Base-by-base conservation (phyloP, 1,284 basidiomycete genomes). In the Fomitopsis pinicola region DNA sequence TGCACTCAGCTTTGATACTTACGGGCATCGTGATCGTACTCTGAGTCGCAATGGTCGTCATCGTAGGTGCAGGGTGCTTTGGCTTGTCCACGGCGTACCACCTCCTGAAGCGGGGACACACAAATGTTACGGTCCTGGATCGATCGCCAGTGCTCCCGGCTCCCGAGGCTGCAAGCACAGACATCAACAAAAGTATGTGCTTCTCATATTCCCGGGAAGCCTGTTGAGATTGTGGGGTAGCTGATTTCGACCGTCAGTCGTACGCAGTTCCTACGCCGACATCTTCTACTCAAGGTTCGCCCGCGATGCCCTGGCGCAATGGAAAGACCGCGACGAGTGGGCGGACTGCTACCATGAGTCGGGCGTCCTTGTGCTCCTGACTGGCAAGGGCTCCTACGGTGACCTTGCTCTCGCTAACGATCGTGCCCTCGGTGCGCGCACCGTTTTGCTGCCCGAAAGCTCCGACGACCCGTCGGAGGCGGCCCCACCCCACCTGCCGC, bases 21-120 rank as follows among this genome's bases (percentile, higher is more conserved):
- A 15, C 14, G 9, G 38, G 14, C 38, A 40, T 33, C 54, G 33
- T 55, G 38, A 26, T 33, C 19, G 50, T 62, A n/a, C 17, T 56
- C 15, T 48, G 44, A 42, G 26, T 19, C n/a, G 64, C 60, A 57
- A 77, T 76, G 61, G 77, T 92, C 36, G 69, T 94, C 50, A 88
- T 96, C 64, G 78, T 95, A 52, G 94, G 94, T n/a, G 88, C 91
- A 40, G 94, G 94, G 12, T 88, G 87, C 63, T 94, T 95, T 69
- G 94, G 94, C 2, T 77, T 92, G n/a, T 92, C 92, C 2, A 90
- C 92, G 0, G 91, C 92, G 1, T 84, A 87, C 63, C 85, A 92
- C 68, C 82, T 95, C n/a, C 77, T 92, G 40, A 72, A 77, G 55
- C 78, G 85, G 59, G 89, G 90, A 12, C 91, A 86, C 72, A 81